Base-by-base conservation (phyloP, 192 early-diverging fungal species). In the Nowakowskiella sp. region DNA sequence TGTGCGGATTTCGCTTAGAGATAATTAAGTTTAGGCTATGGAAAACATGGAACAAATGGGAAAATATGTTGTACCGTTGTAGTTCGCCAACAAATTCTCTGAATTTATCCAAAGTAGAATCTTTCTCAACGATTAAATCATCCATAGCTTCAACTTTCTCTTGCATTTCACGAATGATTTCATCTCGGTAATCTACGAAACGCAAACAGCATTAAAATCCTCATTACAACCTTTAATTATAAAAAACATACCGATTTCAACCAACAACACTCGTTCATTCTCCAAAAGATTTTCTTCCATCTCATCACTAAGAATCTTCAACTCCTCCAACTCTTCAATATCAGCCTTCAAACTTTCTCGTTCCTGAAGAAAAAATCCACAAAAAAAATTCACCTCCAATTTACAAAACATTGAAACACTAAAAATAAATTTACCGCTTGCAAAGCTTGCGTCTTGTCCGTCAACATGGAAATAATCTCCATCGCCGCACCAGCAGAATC, bases 251-350 rank as follows among this genome's bases (percentile, higher is more conserved):
- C 74, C 85, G 58, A 90, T 88, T 53, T 94, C 94, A 21, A 78
- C 81, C 46, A 85, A 80, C 33, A 94, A 69, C 31, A 90, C 82
- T 50, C 90, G 84, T 61, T 90, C 86, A 22, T 85, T 89, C 44
- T 92, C 85, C 2, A 91, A 75, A 55, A 93, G 92, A 55, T 84
- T 88, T 58, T 92, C 90, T 62, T 97, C 94, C 57, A 94, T 68
- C 65, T 94, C 91, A 55, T 97, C 90, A 60, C 85, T 88, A 42
- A 94, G 66, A 54, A 88, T 87, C 64, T 88, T 87, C 32, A 97
- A 71, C 4, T 86, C 85, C 66, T 97, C 92, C 29, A 97, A 70
- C 62, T 89, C 92, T 48, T 91, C 91, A 29, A 93, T 77, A 0
- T 65, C 71, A 29, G 64, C 73, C 47, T 81, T 80, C 75, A 87